phyloP scores from a whole-genome alignment of 345 rosid species.

The Kandelia obovata region DNA sequence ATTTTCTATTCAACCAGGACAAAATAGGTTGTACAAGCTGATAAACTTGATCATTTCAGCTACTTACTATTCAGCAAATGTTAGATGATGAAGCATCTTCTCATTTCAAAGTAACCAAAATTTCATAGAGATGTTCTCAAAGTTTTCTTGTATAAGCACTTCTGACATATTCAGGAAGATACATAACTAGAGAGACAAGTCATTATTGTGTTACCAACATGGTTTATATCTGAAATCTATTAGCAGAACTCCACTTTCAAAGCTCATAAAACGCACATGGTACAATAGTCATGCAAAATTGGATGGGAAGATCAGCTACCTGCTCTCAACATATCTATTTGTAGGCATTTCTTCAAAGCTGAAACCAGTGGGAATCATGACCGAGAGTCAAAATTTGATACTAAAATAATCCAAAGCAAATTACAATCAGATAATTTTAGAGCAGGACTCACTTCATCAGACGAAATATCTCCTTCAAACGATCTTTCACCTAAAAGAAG shows the following conservation, averaged over 20 bases:
- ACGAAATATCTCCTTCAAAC: conserved; percentile 74
- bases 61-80: no score
- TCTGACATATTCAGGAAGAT: not conserved
- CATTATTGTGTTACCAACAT: not conserved
- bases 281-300: not conserved
- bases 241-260: conserved; percentile 8
- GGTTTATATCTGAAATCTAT: not conserved
- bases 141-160: no score
- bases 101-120: no score
- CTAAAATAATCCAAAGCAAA: not conserved
- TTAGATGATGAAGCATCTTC: no score
- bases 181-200: not conserved
- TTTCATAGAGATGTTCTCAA: no score
- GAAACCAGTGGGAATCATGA: conserved; percentile 26
- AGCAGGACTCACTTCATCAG: conserved; percentile 61
- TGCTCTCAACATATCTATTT: conserved; percentile 91
- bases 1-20: no score
- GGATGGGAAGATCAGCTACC: conserved; percentile 39
- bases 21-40: no score
- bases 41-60: no score
- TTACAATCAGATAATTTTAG: not conserved
- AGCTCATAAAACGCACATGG: not conserved
- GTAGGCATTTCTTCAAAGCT: conserved; percentile 98
- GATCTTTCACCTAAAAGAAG: conserved; percentile 63
- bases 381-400: conserved; percentile 14